Percentiles rank a stretch among this genome's conserved stretches.
Conservation (phyloP, 768 basidiomycete species). For the Amanita molliuscula region DNA sequence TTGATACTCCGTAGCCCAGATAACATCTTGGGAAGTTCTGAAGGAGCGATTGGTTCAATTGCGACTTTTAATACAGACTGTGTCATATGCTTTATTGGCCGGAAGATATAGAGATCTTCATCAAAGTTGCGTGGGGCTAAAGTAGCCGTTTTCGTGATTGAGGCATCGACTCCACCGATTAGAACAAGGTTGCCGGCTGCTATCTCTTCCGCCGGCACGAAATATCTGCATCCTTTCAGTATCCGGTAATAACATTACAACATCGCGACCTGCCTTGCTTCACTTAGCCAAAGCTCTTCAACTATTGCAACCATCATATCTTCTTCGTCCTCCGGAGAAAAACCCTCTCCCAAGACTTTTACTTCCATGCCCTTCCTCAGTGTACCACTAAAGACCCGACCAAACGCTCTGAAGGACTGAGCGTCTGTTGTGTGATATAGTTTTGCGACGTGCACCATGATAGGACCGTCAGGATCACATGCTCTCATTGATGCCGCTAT, state of each 20-base stretch:
- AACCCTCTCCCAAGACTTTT: constrained; percentile 97
- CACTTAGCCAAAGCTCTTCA: constrained; percentile 85
- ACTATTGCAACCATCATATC: constrained; percentile 85
- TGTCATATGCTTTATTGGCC: constrained; percentile 93
- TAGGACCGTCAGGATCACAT: constrained; percentile 76
- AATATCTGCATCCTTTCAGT: constrained; percentile 52
- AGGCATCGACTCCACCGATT: constrained; percentile 87
- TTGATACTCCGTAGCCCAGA: constrained; percentile 94
- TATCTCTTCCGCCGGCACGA: constrained; percentile 80
- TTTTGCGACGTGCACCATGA: constrained; percentile 91
- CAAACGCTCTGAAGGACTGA: constrained; percentile 93
- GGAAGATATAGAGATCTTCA: constrained; percentile 91
- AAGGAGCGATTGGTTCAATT: constrained; percentile 95
- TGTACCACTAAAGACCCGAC: constrained; percentile 89
- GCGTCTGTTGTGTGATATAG: constrained; percentile 96
- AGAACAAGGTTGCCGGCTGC: constrained; percentile 90
- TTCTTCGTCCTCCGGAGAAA: constrained; percentile 98
- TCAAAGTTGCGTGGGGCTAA: constrained; percentile 61
- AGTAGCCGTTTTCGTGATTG: constrained; percentile 93
- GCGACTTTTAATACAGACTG: constrained; percentile 96
- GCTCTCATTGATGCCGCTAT: constrained; percentile 71
- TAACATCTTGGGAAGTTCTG: constrained; percentile 97
- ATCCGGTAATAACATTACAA: neutral
- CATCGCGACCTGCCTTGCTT: constrained; percentile 60
- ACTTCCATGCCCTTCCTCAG: constrained; percentile 72